phyloP scores from a whole-genome alignment of 306 rosid genomes.

The Vigna unguiculata region DNA sequence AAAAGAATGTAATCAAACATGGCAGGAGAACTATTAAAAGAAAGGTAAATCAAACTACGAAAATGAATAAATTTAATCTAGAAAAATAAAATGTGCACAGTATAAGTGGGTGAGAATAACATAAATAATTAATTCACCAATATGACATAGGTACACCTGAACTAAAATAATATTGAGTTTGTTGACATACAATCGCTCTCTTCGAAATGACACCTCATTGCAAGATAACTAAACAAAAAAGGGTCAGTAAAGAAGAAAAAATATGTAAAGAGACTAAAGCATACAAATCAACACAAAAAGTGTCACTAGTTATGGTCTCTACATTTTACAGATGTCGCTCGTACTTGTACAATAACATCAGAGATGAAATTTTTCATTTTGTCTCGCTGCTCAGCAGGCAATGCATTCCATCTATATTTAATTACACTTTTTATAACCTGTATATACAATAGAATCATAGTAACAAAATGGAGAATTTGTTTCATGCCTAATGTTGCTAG shows the following conservation, averaged over 20 bases:
- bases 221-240: constrained; percentile 71
- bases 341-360: constrained; percentile 93
- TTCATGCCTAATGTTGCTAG: not conserved
- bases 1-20: constrained; percentile 1
- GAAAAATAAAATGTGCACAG: constrained; percentile 9
- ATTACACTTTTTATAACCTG: constrained; percentile 94
- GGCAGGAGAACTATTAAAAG: not conserved
- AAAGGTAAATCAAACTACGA: not conserved
- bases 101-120: constrained; percentile 12
- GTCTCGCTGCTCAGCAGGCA: constrained; percentile 93
- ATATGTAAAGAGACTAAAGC: constrained; percentile 16
- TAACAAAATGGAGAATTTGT: not conserved
- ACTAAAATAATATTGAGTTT: constrained; percentile 94
- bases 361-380: constrained; percentile 98
- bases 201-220: constrained; percentile 81
- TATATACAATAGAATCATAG: not conserved
- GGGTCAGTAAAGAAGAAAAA: not conserved
- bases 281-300: constrained; percentile 2
- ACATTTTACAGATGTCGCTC: constrained; percentile 1
- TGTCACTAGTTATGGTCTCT: not conserved
- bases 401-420: constrained; percentile 91
- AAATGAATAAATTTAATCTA: constrained; percentile 4
- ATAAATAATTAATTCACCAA: not conserved
- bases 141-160: constrained; percentile 60
- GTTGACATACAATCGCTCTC: constrained; percentile 94